Evolutionary conservation across 805 yeast genomes (phyloP), one percentile per base, ranked within the genome.

Genomic region (Saccharomycopsis babjevae): DNA sequence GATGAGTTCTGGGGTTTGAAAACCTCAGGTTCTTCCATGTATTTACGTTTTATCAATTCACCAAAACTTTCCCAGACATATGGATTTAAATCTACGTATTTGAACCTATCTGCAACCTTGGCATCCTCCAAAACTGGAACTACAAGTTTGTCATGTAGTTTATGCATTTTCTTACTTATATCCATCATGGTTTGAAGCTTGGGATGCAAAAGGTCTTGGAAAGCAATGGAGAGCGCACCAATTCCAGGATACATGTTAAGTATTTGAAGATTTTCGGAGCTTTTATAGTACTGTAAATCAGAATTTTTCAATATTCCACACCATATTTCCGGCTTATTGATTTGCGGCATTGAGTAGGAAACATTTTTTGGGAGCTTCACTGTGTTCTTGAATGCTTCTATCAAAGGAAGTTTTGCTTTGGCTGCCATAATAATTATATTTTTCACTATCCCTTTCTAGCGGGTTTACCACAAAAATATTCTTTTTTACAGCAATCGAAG

Each of bases 61-160:
- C 73, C 69, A 67, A 78, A 89, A 0, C 90, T 76, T 3, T 72
- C 71, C 96, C 96, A 89, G 16, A 80, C 72, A 69, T 79, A 87
- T 3, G 94, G 92, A 67, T 85, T 85, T 46, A 69, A 68, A 1
- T 38, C 56, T 13, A 67, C 61, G 50, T 66, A 65, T 25, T 46
- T 40, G 36, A 59, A 32, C 13, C 34, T 43, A 20, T 54, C 57
- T 18, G 56, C 20, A 15, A 54, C 39, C 1, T 38, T 38, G 5
- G 13, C 25, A 8, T 22, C n/a, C n/a, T 36, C 28, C 38, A 62
- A 20, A 28, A 61, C 63, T 30, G 67, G 66, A 2, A 60, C 61
- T 59, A 72, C 76, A 5, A 69, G 64, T 4, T 70, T 67, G 11
- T 55, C 56, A 18, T 56, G 34, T 28, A 55, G 30, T n/a, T 52